Evolutionary conservation across 306 rosid genomes (phyloP).

Genomic region (Chamaecrista fasciculata): DNA sequence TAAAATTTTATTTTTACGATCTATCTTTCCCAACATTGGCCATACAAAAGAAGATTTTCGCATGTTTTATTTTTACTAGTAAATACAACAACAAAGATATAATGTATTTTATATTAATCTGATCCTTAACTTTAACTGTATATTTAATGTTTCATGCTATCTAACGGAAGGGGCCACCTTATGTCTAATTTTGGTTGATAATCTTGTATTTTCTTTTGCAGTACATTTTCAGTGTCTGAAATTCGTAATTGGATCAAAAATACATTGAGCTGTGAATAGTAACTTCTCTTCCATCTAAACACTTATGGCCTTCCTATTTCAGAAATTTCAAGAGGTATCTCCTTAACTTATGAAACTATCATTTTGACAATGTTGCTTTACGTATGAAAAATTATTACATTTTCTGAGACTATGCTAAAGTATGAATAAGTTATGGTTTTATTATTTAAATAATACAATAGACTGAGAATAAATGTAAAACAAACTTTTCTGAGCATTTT

Average conservation of each 20-base stretch:
- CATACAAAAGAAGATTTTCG: too few species aligned
- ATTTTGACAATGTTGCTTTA: conserved; percentile 1
- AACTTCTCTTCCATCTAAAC: conserved; percentile 13
- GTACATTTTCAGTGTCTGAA: conserved; percentile 19
- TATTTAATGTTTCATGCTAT: too few species aligned
- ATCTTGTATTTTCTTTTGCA: conserved; percentile 11
- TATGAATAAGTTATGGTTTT: background rate
- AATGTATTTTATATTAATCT: too few species aligned
- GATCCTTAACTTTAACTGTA: too few species aligned
- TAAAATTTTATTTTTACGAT: too few species aligned
- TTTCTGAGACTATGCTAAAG: background rate
- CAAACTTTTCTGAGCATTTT: too few species aligned
- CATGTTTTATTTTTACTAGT: too few species aligned
- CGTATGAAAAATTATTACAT: background rate
- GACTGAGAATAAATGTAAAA: background rate
- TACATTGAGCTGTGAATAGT: conserved; percentile 1
- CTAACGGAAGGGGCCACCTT: too few species aligned
- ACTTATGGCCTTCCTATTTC: conserved; percentile 70
- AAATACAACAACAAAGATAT: too few species aligned
- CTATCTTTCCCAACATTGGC: too few species aligned
- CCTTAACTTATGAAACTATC: conserved; percentile 9
- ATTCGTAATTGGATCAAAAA: background rate
- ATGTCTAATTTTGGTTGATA: conserved; percentile 19
- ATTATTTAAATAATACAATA: background rate
- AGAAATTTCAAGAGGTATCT: conserved; percentile 79